Conservation (phyloP, 2,329 filamentous ascomycete genomes). For the Arthrobotrys sphaeroides region DNA sequence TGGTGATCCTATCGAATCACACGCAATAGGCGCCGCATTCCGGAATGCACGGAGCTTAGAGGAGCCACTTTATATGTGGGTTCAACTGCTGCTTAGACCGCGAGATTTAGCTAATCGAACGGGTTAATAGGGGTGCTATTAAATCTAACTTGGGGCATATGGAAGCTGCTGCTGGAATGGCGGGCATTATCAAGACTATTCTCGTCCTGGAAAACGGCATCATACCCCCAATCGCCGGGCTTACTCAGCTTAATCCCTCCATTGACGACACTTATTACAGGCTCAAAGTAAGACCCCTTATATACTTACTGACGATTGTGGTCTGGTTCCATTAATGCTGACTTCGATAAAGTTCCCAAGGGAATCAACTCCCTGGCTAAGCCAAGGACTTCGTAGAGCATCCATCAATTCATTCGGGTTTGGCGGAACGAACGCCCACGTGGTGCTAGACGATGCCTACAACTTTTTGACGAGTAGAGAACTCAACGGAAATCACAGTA, state of each 20-base stretch:
- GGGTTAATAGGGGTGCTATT: slow-evolving; percentile 63
- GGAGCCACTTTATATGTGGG: slow-evolving; percentile 28
- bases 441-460: slow-evolving; percentile 22
- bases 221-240: slow-evolving; percentile 60
- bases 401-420: slow-evolving; percentile 59
- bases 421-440: slow-evolving; percentile 58
- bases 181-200: slow-evolving; percentile 67
- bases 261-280: slow-evolving; percentile 49
- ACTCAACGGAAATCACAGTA: neutral
- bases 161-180: slow-evolving; percentile 67
- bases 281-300: slow-evolving; percentile 21
- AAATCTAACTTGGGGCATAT: slow-evolving; percentile 69
- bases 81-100: neutral
- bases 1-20: slow-evolving; percentile 60
- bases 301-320: neutral
- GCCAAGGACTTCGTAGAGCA: slow-evolving; percentile 9
- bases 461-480: slow-evolving; percentile 1
- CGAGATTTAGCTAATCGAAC: neutral
- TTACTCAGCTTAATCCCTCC: slow-evolving; percentile 23
- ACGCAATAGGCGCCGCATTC: slow-evolving; percentile 31
- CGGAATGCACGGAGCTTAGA: neutral
- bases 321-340: neutral
- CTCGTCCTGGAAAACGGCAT: slow-evolving; percentile 65
- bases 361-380: slow-evolving; percentile 4
- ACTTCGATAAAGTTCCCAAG: slow-evolving; percentile 12